These are phyloP conservation scores for Skeletonema grethae DNA, from an alignment of 108 stramenopile genomes.

Conservation along the genomic window DNA sequence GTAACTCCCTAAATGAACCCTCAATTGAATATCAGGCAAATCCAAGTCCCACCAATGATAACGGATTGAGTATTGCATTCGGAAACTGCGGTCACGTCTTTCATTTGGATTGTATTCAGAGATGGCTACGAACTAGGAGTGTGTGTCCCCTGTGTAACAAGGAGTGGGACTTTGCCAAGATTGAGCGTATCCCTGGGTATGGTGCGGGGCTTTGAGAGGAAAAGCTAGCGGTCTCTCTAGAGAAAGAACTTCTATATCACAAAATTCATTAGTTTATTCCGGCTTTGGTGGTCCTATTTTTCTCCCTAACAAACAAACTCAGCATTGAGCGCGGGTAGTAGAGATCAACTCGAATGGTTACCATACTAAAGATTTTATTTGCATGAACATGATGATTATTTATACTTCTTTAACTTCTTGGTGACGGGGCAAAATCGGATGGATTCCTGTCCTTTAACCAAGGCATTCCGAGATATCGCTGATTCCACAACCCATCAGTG, in stretches of 20 bases:
- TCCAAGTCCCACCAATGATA: conserved; percentile 96
- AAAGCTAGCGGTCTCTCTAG: not conserved
- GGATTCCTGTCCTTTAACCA: conserved; percentile 34
- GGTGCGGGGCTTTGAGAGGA: conserved; percentile 48
- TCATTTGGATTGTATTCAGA: conserved; percentile 99
- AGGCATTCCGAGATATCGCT: conserved; percentile 30
- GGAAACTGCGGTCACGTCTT: conserved; percentile 99
- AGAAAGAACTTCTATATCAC: not conserved
- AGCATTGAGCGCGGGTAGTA: not conserved
- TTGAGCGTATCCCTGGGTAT: conserved; percentile 95
- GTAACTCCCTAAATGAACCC: conserved; percentile 99
- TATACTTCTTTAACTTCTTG: not conserved
- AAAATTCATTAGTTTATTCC: not conserved
- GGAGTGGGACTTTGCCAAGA: conserved; percentile 99
- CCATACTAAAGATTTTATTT: conserved; percentile 2
- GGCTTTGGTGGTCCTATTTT: not conserved
- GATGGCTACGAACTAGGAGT: conserved; percentile 96
- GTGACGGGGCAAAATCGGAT: not conserved
- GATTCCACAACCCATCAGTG: conserved; percentile 82
- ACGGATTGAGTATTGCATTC: conserved; percentile 97
- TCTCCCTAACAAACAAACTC: not conserved
- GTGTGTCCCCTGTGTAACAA: conserved; percentile 99
- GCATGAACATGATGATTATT: not conserved
- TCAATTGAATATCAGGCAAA: conserved; percentile 99
- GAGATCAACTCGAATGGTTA: conserved; percentile 2